Conservation (phyloP, 176 grass and related monocot genomes). For the Bromus sterilis region DNA sequence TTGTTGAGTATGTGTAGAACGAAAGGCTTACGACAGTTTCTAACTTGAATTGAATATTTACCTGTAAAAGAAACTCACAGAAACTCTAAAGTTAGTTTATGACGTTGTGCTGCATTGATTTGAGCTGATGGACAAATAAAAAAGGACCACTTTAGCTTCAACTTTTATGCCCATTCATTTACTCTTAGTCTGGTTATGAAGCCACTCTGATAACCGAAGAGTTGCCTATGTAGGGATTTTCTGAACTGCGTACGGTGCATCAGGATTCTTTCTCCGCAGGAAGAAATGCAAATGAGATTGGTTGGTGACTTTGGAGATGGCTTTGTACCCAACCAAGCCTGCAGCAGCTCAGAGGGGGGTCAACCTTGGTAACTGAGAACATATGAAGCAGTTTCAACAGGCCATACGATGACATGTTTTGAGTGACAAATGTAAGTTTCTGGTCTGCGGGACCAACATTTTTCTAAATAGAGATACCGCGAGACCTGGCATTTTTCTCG, state of each 20-base stretch:
- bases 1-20: neutral
- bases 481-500: conserved; percentile 1
- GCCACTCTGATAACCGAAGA: neutral
- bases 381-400: no score
- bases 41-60: neutral
- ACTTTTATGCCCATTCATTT: neutral
- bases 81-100: neutral
- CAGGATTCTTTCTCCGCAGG: conserved; percentile 63
- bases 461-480: no score
- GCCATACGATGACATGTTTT: no score
- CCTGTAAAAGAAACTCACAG: neutral
- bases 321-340: conserved; percentile 50
- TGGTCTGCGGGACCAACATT: neutral
- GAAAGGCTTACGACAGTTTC: neutral
- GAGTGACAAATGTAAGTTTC: neutral
- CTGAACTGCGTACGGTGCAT: conserved; percentile 68
- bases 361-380: conserved; percentile 40
- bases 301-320: conserved; percentile 33
- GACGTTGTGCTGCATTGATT: neutral
- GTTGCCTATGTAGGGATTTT: conserved; percentile 50
- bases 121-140: neutral
- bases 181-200: neutral
- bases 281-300: conserved; percentile 73
- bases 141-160: neutral
- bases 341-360: conserved; percentile 65